Base-by-base conservation (phyloP, 345 rosid species). In the Toxicodendron radicans region DNA sequence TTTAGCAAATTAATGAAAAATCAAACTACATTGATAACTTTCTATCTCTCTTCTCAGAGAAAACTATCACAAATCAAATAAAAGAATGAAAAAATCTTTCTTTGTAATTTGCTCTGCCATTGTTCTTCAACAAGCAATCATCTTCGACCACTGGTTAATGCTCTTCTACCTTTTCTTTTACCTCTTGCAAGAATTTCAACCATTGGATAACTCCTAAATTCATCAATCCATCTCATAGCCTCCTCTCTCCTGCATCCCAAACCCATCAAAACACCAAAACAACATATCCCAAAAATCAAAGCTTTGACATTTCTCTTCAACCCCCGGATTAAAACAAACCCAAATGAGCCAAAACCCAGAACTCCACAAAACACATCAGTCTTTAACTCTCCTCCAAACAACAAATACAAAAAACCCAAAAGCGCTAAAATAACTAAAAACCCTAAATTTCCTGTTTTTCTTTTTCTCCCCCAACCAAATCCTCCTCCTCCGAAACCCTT, bases 401-500 rank as follows among this genome's bases (percentile, higher is more conserved):
- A 38, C 70, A 80, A 67, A 16, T 68, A 73, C 69, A 83, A 70
- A 46, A 23, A 59, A 56, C 82, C 81, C 41, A 43, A 76, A 65
- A 72, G 62, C 77, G 63, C 56, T 68, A 85, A 8, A 66, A 72
- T 5, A 38, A 48, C 68, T 21, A 66, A 63, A 27, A 79, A 21
- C 70, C 82, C 70, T n/a, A 79, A 41, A 75, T 66, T 72, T 58
- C 52, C 51, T 45, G 10, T 70, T 30, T 74, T 73, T 58, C 75
- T 76, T 75, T 81, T 80, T 66, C 83, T 69, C 86, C 86, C 73
- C 78, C 80, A 79, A 33, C 78, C 76, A 51, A 79, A 82, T 17
- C 81, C 62, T 66, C 76, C 84, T 48, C 82, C 77, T 41, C 81
- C 84, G 13, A 77, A 81, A n/a, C 82, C 83, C 56, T 75, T 85